Conservation (phyloP, 1,284 basidiomycete genomes). For the Trametes polyzona region DNA sequence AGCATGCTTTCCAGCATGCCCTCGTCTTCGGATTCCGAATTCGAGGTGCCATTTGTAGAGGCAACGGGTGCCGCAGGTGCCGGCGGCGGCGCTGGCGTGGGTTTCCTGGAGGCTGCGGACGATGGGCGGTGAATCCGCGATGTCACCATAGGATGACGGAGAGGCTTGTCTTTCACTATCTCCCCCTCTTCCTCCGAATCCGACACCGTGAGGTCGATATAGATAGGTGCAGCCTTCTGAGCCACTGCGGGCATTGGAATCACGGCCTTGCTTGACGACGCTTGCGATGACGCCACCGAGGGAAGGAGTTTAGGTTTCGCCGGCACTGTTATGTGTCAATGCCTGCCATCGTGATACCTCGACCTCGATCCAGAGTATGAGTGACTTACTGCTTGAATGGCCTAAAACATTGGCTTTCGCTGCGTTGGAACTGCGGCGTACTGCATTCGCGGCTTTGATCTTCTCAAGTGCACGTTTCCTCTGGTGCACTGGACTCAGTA, state of each 20-base stretch:
- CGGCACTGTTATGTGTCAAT: background rate
- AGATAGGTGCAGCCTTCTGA: conserved; percentile 13
- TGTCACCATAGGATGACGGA: conserved; percentile 16
- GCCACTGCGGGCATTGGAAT: conserved; percentile 1
- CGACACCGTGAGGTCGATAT: conserved; percentile 33
- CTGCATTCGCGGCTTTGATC: conserved; percentile 3
- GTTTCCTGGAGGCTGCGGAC: conserved; percentile 11
- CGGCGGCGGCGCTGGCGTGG: background rate
- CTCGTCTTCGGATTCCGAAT: conserved; percentile 26
- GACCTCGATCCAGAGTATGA: background rate
- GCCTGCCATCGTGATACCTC: background rate
- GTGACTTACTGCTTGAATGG: conserved; percentile 11
- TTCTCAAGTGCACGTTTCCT: conserved; percentile 7
- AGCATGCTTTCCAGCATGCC: conserved; percentile 28
- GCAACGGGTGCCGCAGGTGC: background rate
- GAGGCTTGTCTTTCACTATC: background rate
- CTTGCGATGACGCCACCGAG: background rate
- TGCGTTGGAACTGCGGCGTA: conserved; percentile 7
- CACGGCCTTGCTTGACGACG: background rate
- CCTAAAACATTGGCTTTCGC: conserved; percentile 11
- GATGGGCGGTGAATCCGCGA: conserved; percentile 14
- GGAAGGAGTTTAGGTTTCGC: conserved; percentile 3
- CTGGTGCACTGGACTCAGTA: conserved; percentile 6
- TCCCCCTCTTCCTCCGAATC: conserved; percentile 23
- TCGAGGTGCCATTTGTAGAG: background rate